Conservation (phyloP, 768 basidiomycete species). For the Mycena rosella region DNA sequence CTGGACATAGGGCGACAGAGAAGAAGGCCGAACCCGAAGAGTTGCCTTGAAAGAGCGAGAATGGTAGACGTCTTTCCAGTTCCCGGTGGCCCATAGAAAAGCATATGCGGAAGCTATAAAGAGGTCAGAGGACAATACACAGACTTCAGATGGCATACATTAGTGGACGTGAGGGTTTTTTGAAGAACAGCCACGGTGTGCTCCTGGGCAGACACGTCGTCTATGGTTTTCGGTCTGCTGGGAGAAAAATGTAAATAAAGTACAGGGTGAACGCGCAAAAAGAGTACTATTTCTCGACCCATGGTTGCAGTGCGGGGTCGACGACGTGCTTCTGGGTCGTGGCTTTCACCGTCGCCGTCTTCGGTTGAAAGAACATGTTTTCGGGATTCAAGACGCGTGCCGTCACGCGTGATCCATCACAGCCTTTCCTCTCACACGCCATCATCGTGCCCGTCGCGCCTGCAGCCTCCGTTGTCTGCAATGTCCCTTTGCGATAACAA, state of each 20-base stretch:
- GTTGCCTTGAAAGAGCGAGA: slow-evolving; percentile 90
- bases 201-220: slow-evolving; percentile 97
- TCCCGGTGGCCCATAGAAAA: slow-evolving; percentile 99
- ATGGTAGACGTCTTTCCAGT: slow-evolving; percentile 99
- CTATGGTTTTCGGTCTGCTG: slow-evolving; percentile 92
- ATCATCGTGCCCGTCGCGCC: background rate
- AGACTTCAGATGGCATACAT: slow-evolving; percentile 64
- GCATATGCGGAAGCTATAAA: slow-evolving; percentile 95
- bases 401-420: slow-evolving; percentile 16
- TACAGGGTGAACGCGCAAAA: background rate
- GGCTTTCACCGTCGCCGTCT: slow-evolving; percentile 52
- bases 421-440: background rate
- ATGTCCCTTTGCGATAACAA: slow-evolving; percentile 8
- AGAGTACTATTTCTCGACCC: slow-evolving; percentile 96
- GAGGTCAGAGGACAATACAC: background rate
- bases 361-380: slow-evolving; percentile 78
- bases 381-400: background rate
- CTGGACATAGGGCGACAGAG: background rate
- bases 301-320: slow-evolving; percentile 82
- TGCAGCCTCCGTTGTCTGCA: slow-evolving; percentile 17
- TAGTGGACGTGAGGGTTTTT: slow-evolving; percentile 92
- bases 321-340: slow-evolving; percentile 58
- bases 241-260: background rate
- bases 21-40: slow-evolving; percentile 84
- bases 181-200: slow-evolving; percentile 93